Evolutionary conservation across 306 rosid genomes (phyloP).

Genomic region (Begonia peltatifolia): DNA sequence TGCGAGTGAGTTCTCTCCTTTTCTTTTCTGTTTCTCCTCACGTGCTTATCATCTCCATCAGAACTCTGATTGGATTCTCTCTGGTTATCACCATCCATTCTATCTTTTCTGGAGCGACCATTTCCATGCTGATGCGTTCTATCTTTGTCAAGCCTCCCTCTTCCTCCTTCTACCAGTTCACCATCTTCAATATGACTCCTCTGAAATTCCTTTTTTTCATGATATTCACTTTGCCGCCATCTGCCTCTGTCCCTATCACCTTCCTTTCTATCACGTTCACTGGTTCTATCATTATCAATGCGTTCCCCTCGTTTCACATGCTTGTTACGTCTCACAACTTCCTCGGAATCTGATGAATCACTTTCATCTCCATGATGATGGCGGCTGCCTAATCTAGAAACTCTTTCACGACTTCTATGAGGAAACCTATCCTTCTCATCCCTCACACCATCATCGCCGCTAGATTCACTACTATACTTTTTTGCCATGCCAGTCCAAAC

Average conservation of each 20-base stretch:
- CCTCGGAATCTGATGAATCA: constrained; percentile 13
- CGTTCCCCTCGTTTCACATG: constrained; percentile 8
- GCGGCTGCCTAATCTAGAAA: constrained; percentile 7
- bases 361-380: constrained; percentile 4
- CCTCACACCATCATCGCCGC: constrained; percentile 20
- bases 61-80: constrained; percentile 16
- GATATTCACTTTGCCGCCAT: constrained; percentile 9
- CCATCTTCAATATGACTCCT: constrained; percentile 25
- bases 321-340: constrained; percentile 8
- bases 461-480: constrained; percentile 23
- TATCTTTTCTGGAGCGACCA: constrained; percentile 10
- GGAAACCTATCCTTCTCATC: constrained; percentile 14
- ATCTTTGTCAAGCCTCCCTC: constrained; percentile 10
- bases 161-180: constrained; percentile 15
- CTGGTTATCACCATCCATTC: constrained; percentile 4
- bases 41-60: constrained; percentile 18
- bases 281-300: constrained; percentile 10
- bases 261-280: constrained; percentile 8
- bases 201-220: constrained; percentile 11
- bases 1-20: constrained; percentile 10
- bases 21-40: constrained; percentile 11
- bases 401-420: constrained; percentile 12
- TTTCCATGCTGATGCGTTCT: constrained; percentile 7
- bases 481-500: constrained; percentile 28
- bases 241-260: constrained; percentile 16